phyloP scores from a whole-genome alignment of 345 rosid genomes.

The Moringa oleifera region DNA sequence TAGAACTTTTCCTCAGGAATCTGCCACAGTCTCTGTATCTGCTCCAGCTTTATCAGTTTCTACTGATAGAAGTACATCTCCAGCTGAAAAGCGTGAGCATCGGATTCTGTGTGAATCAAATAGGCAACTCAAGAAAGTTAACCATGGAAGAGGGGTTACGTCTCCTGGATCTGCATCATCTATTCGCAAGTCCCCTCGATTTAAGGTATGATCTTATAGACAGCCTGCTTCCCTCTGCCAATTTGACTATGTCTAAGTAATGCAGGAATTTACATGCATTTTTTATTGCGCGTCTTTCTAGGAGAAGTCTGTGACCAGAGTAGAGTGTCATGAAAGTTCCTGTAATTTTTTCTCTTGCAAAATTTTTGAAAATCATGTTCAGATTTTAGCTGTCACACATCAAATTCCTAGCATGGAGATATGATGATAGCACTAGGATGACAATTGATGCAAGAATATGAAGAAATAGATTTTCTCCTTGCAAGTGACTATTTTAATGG shows the following conservation, averaged over 20 bases:
- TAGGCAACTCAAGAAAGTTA: slow-evolving; percentile 27
- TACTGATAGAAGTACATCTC: slow-evolving; percentile 48
- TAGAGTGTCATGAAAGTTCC: no score
- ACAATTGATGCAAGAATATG: no score
- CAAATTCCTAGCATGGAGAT: not conserved
- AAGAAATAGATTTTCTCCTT: no score
- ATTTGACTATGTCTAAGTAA: no score
- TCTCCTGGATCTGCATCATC: slow-evolving; percentile 51
- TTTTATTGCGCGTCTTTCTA: not conserved
- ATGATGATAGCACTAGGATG: no score
- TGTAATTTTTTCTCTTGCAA: not conserved
- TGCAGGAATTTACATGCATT: not conserved
- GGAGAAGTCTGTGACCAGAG: not conserved
- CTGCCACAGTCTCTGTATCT: slow-evolving; percentile 45
- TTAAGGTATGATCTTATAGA: slow-evolving; percentile 36
- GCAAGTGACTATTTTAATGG: no score
- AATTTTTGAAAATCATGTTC: not conserved
- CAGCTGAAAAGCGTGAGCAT: slow-evolving; percentile 34
- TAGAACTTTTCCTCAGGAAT: slow-evolving; percentile 41
- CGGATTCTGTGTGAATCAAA: slow-evolving; percentile 27
- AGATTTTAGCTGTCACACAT: not conserved
- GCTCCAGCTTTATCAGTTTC: slow-evolving; percentile 61
- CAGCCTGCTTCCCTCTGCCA: not conserved
- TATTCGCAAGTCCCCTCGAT: slow-evolving; percentile 54
- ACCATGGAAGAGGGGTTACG: slow-evolving; percentile 25